Evolutionary conservation across 768 basidiomycete species (phyloP).

Genomic region (Tulasnella sp.): DNA sequence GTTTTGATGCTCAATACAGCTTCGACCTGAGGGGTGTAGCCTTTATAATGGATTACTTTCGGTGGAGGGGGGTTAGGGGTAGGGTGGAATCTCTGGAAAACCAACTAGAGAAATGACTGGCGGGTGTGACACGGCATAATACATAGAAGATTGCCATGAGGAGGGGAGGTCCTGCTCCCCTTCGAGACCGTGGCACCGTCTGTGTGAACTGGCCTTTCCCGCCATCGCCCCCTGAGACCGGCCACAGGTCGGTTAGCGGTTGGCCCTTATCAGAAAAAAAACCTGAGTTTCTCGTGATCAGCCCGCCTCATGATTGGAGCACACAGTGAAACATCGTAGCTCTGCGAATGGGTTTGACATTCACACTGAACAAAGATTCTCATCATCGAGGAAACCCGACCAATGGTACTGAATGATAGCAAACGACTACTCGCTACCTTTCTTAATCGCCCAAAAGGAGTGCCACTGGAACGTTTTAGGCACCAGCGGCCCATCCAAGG

Average conservation of each 20-base stretch:
- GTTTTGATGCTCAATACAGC: not conserved
- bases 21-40: not conserved
- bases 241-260: not conserved
- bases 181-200: too few species aligned
- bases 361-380: not conserved
- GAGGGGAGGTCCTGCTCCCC: too few species aligned
- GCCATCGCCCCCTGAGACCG: not conserved
- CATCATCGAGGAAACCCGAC: too few species aligned
- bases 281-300: not conserved
- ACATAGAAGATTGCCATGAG: not conserved
- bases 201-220: not conserved
- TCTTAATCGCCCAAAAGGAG: constrained; percentile 5
- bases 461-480: not conserved
- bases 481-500: not conserved
- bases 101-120: too few species aligned
- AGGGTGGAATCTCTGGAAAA: too few species aligned
- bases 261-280: not conserved
- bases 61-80: too few species aligned
- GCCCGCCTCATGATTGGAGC: not conserved
- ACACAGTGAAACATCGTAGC: not conserved
- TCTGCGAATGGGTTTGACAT: not conserved
- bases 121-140: not conserved
- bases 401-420: not conserved
- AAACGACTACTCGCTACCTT: not conserved
- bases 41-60: not conserved